Conservation (phyloP, 2,329 filamentous ascomycete genomes). For the Aspergillus alliaceus region DNA sequence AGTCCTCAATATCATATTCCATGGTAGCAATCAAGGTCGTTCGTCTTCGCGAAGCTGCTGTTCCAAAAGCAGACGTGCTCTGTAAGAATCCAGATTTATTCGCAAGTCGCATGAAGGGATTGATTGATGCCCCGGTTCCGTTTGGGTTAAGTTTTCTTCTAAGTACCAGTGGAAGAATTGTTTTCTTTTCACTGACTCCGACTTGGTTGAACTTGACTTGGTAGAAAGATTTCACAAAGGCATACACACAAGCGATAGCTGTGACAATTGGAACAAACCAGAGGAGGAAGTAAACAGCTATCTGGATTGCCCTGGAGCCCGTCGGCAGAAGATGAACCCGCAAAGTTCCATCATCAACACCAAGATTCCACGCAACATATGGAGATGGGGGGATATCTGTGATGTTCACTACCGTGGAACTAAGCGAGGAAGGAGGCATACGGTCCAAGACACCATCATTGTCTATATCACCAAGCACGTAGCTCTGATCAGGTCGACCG, state of each 20-base stretch:
- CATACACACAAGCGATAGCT: constrained; percentile 52
- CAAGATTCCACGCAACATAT: constrained; percentile 56
- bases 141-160: constrained; percentile 35
- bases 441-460: constrained; percentile 61
- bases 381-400: constrained; percentile 56
- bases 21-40: constrained; percentile 68
- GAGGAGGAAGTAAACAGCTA: constrained; percentile 56
- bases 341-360: constrained; percentile 56
- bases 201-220: constrained; percentile 63
- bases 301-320: constrained; percentile 56
- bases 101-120: constrained; percentile 35
- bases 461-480: constrained; percentile 62
- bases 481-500: constrained; percentile 60
- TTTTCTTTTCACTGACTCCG: constrained; percentile 53
- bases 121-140: constrained; percentile 29
- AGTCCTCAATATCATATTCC: constrained; percentile 72
- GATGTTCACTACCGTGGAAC: constrained; percentile 59
- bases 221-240: constrained; percentile 63
- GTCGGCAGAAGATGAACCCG: constrained; percentile 54
- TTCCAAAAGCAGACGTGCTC: constrained; percentile 34
- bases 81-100: constrained; percentile 40
- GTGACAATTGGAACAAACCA: constrained; percentile 54
- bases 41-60: constrained; percentile 39
- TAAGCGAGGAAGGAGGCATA: constrained; percentile 59
- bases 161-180: constrained; percentile 38